Base-by-base conservation (phyloP, 768 basidiomycete species). In the Coprinellus micaceus region DNA sequence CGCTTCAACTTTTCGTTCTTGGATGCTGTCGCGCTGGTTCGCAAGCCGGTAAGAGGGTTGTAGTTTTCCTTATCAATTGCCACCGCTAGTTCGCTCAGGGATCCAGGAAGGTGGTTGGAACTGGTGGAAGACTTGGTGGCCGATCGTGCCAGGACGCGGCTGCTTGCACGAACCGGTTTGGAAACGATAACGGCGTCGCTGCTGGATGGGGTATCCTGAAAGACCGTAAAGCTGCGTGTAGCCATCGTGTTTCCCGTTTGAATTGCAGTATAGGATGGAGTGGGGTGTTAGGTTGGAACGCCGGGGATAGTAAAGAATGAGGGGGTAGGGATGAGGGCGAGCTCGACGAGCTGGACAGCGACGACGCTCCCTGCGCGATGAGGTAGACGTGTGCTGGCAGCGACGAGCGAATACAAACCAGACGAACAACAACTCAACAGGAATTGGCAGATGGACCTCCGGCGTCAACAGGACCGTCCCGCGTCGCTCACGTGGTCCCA, bases 51-150 rank as follows among this genome's bases (percentile, higher is more conserved):
- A 62, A 85, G 60, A 44, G 89, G 89, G 67, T 91, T 79, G 43
- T 85, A 74, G 66, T 91, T 91, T 72, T 91, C 89, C 77, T 91
- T 91, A 74, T 90, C 87, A 39, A 74, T 63, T 36, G 76, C 69
- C 10, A 71, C 68, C 24, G 70, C 67, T 4, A 74, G 68, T 57
- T 73, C 70, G 54, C 7, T 33, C 33, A 33, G 33, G 33, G 71
- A 60, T 7, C 67, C 59, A 61, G 40, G 15, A 19, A 29, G 49
- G 33, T 30, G 29, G 49, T 51, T 48, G 21, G 75, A 71, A 59
- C 73, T 58, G 56, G 62, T 63, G 50, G 66, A 59, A 52, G 60
- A 58, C n/a, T 61, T 58, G 17, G 71, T 60, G 37, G 69, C 72
- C 53, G 72, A 71, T 54, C 68, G 69, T 17, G 70, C 64, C 48